Conservation (phyloP, 345 rosid genomes). For the Hypericum perforatum region DNA sequence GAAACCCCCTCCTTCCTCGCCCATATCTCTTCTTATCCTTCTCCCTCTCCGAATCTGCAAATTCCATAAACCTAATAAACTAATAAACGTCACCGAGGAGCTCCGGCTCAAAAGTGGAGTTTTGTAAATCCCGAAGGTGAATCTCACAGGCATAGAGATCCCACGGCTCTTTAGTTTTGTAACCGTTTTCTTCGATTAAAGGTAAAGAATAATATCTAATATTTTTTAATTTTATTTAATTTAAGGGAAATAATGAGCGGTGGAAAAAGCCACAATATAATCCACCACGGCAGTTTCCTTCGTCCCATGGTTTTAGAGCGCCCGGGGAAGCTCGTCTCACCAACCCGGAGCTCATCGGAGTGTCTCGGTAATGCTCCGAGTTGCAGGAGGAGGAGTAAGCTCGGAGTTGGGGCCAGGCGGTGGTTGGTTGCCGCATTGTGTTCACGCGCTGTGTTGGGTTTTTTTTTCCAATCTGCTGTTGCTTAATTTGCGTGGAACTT, state of each 20-base stretch:
- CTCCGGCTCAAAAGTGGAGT: too few relatives aligned
- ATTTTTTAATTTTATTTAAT: conserved; percentile 33
- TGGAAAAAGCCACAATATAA: conserved; percentile 40
- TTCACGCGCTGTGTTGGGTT: conserved; percentile 63
- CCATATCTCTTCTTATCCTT: too few relatives aligned
- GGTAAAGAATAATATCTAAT: conserved; percentile 10
- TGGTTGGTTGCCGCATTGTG: conserved; percentile 21
- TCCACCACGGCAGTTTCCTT: conserved; percentile 43
- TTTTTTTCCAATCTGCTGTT: too few relatives aligned
- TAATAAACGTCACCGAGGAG: too few relatives aligned
- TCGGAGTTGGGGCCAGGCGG: conserved; percentile 20
- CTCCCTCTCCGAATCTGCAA: too few relatives aligned
- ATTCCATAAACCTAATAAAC: too few relatives aligned
- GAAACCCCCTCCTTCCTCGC: too few relatives aligned
- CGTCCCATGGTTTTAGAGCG: conserved; percentile 45
- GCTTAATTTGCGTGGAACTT: too few relatives aligned
- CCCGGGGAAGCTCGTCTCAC: conserved; percentile 45
- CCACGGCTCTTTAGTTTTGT: too few relatives aligned
- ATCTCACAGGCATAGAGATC: too few relatives aligned
- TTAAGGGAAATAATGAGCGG: conserved; percentile 58
- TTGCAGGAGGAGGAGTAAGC: conserved; percentile 19
- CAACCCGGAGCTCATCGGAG: conserved; percentile 23
- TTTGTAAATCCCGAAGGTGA: too few relatives aligned
- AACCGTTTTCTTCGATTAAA: conserved; percentile 15
- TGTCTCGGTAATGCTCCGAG: conserved; percentile 39